These are phyloP conservation scores for Fusarium anthophilum DNA, from an alignment of 2,329 filamentous ascomycete species.

Conservation along the genomic window DNA sequence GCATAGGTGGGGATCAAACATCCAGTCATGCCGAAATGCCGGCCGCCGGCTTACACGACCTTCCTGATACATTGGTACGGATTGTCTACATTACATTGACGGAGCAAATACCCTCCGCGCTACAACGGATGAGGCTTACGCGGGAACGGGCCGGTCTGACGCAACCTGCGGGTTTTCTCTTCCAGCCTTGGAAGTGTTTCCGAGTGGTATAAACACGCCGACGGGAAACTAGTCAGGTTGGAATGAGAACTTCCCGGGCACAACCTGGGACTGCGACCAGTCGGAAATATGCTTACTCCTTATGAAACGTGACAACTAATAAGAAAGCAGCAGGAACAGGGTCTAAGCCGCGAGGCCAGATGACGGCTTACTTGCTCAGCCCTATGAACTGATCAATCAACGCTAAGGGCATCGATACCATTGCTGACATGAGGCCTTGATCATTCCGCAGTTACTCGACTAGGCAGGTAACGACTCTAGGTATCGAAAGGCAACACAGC, in stretches of 20 bases:
- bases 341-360: neutral
- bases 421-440: neutral
- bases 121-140: slow-evolving; percentile 7
- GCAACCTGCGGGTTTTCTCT: neutral
- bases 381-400: slow-evolving; percentile 4
- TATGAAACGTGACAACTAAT: neutral
- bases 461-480: neutral
- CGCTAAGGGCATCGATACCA: neutral
- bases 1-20: neutral
- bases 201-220: slow-evolving; percentile 1
- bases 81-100: neutral
- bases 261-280: neutral
- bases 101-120: neutral
- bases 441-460: neutral
- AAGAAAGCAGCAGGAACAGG: neutral
- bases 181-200: neutral
- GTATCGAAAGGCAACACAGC: neutral
- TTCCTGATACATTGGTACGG: neutral
- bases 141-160: slow-evolving; percentile 27
- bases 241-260: slow-evolving; percentile 1
- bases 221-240: neutral
- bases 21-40: neutral
- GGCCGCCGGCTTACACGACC: neutral
- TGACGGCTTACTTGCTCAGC: slow-evolving; percentile 8
- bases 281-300: neutral